phyloP scores from a whole-genome alignment of 345 rosid genomes.

The Citrus inodora region DNA sequence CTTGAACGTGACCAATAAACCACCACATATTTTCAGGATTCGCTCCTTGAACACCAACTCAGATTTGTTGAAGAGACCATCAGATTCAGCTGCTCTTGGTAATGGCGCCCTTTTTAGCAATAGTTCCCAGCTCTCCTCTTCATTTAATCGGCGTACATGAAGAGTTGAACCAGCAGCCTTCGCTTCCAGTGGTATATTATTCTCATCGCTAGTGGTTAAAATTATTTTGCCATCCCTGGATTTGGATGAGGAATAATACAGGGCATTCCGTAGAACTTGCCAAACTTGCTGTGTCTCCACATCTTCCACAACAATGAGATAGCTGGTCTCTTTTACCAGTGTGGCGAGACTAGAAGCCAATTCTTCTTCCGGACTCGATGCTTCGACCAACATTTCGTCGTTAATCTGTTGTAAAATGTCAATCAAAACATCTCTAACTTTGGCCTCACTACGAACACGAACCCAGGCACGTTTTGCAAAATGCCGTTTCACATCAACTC shows the following conservation, averaged over 20 bases:
- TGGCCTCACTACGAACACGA: conserved; percentile 14
- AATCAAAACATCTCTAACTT: conserved; percentile 14
- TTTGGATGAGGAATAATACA: neutral
- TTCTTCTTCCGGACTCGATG: neutral
- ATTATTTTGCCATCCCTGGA: neutral
- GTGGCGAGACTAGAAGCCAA: neutral
- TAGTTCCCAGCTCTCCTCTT: neutral
- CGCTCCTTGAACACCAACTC: neutral
- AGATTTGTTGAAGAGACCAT: too few species aligned
- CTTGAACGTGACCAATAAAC: neutral
- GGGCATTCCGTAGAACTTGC: neutral
- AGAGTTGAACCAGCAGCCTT: neutral
- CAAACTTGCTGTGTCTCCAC: neutral
- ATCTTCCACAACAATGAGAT: conserved; percentile 13
- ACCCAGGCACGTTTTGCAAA: conserved; percentile 5
- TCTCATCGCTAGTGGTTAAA: neutral
- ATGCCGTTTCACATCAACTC: neutral
- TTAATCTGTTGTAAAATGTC: conserved; percentile 17
- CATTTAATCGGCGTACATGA: neutral
- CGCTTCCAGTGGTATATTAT: too few species aligned
- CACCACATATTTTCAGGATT: neutral
- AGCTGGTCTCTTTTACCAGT: conserved; percentile 16
- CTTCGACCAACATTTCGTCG: neutral
- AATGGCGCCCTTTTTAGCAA: neutral
- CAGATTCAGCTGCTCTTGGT: fast-evolving